These are phyloP conservation scores for Neofusicoccum parvum DNA, from an alignment of 2,329 filamentous ascomycete genomes.

Conservation along the genomic window DNA sequence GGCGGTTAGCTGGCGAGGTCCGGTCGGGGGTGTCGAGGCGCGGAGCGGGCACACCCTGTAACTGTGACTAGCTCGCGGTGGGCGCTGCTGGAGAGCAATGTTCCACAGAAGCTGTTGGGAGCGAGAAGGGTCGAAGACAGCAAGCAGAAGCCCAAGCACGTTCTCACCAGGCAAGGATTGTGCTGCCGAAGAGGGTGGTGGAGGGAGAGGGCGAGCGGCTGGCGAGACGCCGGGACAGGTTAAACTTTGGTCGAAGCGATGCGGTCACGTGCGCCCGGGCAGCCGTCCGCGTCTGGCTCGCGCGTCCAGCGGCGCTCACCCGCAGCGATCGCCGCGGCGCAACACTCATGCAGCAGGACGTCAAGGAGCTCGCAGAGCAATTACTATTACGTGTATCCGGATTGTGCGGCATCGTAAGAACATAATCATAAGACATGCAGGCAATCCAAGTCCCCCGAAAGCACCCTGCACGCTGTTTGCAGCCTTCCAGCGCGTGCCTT, in stretches of 20 bases:
- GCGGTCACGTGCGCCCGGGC: background rate
- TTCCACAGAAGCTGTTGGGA: background rate
- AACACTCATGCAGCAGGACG: background rate
- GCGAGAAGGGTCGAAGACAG: background rate
- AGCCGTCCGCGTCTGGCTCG: background rate
- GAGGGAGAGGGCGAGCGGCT: background rate
- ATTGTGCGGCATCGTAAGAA: slow-evolving; percentile 3
- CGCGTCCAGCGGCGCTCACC: background rate
- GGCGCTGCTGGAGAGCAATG: background rate
- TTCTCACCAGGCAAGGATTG: background rate
- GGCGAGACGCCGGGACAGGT: slow-evolving; percentile 2
- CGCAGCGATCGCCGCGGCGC: slow-evolving; percentile 5
- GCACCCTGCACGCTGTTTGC: background rate
- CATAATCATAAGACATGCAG: slow-evolving; percentile 11
- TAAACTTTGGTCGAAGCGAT: slow-evolving; percentile 5
- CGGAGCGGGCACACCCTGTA: slow-evolving; percentile 17
- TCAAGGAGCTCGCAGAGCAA: background rate
- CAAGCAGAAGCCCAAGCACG: background rate
- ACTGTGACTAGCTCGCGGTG: slow-evolving; percentile 16
- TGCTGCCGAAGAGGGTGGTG: background rate
- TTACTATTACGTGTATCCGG: slow-evolving; percentile 5
- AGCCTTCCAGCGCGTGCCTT: background rate
- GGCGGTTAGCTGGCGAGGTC: slow-evolving; percentile 19
- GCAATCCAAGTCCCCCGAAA: background rate
- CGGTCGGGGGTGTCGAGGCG: slow-evolving; percentile 1